phyloP scores from a whole-genome alignment of 306 rosid genomes.

The Bauhinia variegata region DNA sequence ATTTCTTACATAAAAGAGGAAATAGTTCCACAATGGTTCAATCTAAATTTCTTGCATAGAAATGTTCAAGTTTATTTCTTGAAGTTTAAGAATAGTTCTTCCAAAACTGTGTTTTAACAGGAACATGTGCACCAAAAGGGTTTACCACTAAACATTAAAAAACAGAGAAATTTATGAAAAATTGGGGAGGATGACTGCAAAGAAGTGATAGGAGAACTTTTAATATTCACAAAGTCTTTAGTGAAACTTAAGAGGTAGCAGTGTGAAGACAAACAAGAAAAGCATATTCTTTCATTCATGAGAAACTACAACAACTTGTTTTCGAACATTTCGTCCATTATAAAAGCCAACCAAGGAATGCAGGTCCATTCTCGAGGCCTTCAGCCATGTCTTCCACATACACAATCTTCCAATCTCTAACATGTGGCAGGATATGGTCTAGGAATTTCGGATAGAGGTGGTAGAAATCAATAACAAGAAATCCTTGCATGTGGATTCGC shows the following conservation, averaged over 20 bases:
- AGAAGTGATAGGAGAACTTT: no score
- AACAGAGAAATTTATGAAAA: no score
- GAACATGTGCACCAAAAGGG: no score
- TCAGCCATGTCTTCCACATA: constrained; percentile 42
- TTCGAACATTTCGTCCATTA: constrained; percentile 40
- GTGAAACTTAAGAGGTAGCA: not conserved
- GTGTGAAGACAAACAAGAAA: not conserved
- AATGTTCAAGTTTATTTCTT: no score
- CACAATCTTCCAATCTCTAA: constrained; percentile 38
- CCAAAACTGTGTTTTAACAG: no score
- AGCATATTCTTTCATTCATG: constrained; percentile 12
- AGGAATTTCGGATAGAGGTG: constrained; percentile 39
- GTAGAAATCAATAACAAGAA: constrained; percentile 2
- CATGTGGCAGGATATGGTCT: constrained; percentile 35
- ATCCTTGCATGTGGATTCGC: constrained; percentile 36
- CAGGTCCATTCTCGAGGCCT: constrained; percentile 47
- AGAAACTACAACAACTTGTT: constrained; percentile 42
- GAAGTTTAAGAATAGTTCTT: no score
- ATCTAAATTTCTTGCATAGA: no score
- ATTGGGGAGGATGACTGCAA: no score
- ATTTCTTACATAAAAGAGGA: no score
- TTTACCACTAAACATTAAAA: no score
- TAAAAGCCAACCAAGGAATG: constrained; percentile 35
- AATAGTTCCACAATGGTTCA: no score
- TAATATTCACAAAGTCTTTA: no score